phyloP scores from a whole-genome alignment of 352 stramenopile species.

The Phytophthora boehmeriae region DNA sequence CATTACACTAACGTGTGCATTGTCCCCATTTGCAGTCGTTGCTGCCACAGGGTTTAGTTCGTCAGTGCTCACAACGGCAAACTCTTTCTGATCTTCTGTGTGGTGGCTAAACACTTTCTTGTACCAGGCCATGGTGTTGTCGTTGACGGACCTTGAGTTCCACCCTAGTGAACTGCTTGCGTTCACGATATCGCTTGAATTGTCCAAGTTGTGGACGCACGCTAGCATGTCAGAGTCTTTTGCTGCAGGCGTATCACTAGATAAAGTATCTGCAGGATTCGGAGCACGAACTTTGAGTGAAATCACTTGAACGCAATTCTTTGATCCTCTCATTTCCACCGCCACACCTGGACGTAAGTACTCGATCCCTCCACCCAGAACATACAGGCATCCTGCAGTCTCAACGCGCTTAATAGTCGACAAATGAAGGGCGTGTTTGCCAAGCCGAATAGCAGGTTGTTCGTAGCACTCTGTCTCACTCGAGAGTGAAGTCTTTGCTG shows the following conservation, averaged over 20 bases:
- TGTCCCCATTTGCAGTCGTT: conserved; percentile 5
- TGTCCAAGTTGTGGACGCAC: conserved; percentile 18
- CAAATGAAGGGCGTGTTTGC: conserved; percentile 21
- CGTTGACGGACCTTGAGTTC: background rate
- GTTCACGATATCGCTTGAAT: background rate
- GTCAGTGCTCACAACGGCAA: conserved; percentile 31
- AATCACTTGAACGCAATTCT: conserved; percentile 39
- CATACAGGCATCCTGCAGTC: conserved; percentile 35
- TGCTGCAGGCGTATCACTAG: background rate
- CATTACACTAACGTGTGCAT: conserved; percentile 8
- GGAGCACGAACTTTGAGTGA: conserved; percentile 21
- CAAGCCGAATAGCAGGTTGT: conserved; percentile 22
- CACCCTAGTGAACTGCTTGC: background rate
- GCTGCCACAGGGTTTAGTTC: conserved; percentile 20
- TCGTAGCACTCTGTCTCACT: background rate
- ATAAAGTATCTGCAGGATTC: conserved; percentile 7
- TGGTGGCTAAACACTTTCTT: conserved; percentile 21
- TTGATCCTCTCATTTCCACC: conserved; percentile 36
- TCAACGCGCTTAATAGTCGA: conserved; percentile 30
- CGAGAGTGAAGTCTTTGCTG: conserved; percentile 1
- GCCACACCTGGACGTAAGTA: conserved; percentile 41
- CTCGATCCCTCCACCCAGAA: conserved; percentile 40
- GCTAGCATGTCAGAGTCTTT: conserved; percentile 9
- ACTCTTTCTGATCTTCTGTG: conserved; percentile 4
- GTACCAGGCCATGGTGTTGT: conserved; percentile 18